Evolutionary conservation across 176 grass and related monocot genomes (phyloP).

Genomic region (Aegilops umbellulata): DNA sequence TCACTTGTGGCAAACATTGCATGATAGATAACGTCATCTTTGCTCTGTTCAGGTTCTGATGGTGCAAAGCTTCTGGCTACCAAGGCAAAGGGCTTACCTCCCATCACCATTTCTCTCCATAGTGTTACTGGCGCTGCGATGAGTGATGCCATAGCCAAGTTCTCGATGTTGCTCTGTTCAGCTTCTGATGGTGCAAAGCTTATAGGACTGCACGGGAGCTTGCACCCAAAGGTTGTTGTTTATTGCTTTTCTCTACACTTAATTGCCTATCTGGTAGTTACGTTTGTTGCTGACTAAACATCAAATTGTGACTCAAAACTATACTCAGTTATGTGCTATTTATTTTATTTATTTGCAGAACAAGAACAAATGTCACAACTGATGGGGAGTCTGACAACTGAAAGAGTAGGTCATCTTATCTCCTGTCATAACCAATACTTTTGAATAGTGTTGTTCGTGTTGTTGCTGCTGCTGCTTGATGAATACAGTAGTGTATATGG

Average conservation of each 20-base stretch:
- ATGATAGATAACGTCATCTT: neutral
- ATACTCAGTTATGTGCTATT: neutral
- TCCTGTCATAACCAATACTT: neutral
- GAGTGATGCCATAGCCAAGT: slow-evolving; percentile 53
- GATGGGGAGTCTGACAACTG: no score
- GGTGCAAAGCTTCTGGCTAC: no score
- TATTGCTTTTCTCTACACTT: neutral
- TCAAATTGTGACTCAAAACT: neutral
- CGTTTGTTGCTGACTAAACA: neutral
- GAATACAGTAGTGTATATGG: neutral
- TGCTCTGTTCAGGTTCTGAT: neutral
- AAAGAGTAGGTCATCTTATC: no score
- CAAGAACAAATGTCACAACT: no score
- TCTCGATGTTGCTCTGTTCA: slow-evolving; percentile 50
- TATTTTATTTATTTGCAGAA: slow-evolving; percentile 16
- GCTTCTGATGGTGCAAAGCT: slow-evolving; percentile 10
- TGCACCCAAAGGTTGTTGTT: slow-evolving; percentile 48
- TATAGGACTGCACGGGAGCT: slow-evolving; percentile 38
- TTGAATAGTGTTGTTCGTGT: neutral
- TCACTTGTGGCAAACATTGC: neutral
- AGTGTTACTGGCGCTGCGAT: slow-evolving; percentile 28
- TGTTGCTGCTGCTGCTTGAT: slow-evolving; percentile 3
- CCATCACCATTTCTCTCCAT: slow-evolving; percentile 43
- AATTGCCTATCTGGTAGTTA: neutral
- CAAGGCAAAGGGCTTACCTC: no score